Percentiles rank a stretch among this genome's conserved stretches.
phyloP scores from a whole-genome alignment of 192 early-diverging fungal genomes.

The Gryganskiella cystojenkinii region DNA sequence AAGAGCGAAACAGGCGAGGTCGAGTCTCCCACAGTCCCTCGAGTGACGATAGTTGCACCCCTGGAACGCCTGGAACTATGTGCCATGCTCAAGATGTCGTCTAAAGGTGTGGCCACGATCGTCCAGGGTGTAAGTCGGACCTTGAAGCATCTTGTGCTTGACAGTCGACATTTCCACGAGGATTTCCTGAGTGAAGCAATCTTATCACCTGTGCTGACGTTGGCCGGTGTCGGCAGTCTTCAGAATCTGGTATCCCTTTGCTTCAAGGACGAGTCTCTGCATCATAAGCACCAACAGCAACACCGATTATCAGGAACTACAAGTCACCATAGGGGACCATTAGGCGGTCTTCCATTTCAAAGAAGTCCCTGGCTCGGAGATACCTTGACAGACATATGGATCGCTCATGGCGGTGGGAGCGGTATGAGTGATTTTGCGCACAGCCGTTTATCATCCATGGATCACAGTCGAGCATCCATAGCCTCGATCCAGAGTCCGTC shows the following conservation, averaged over 20 bases:
- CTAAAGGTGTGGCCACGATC: conserved; percentile 21
- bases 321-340: neutral
- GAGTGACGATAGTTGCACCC: conserved; percentile 26
- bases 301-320: no score
- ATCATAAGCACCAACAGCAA: no score
- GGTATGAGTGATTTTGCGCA: no score
- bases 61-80: conserved; percentile 32
- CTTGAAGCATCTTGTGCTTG: conserved; percentile 26
- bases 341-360: neutral
- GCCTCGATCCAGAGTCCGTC: no score
- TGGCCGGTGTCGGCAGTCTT: conserved; percentile 26
- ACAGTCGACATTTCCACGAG: conserved; percentile 35
- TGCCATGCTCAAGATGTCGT: conserved; percentile 24
- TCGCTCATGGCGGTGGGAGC: conserved; percentile 10
- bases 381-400: conserved; percentile 29
- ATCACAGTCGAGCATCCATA: no score
- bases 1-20: neutral
- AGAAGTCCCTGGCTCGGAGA: conserved; percentile 45
- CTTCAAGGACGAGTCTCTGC: neutral
- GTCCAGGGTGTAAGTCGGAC: conserved; percentile 11
- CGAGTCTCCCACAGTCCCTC: neutral
- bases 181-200: conserved; percentile 22
- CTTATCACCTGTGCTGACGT: neutral
- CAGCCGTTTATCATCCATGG: no score
- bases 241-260: conserved; percentile 18